Base-by-base conservation (phyloP, 2,329 filamentous ascomycete species). In the Fusarium beomiforme region DNA sequence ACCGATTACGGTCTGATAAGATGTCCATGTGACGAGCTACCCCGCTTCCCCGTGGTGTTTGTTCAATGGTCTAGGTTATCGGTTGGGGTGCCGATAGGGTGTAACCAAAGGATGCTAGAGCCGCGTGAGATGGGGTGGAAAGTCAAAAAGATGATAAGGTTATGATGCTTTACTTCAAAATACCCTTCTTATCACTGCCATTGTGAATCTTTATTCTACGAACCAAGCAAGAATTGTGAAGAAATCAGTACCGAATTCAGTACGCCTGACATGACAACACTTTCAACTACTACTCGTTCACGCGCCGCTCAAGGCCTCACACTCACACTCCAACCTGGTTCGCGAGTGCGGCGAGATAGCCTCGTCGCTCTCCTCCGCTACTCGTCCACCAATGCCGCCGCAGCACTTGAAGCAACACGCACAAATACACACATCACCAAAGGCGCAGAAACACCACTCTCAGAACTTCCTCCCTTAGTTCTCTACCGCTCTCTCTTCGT, bases 401-500 rank as follows among this genome's bases (percentile, higher is more conserved):
- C 63, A 33, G 37, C 64, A 5, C 44, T 71, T 39, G 69, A 72
- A 24, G 64, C 69, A 3, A 50, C 69, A 21, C 64, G 64, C 11
- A 55, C 69, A 57, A 43, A 51, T 23, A 65, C 64, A 10, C 49
- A 64, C 8, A 14, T 19, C 24, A 7, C 6, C 13, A 51, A 59
- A 13, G 46, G 49, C 19, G 5, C 59, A 33, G 69, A 71, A 1
- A 29, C 74, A 21, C 78, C 78, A 6, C 60, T 79, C 1, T 73
- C 77, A 33, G 70, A 68, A 24, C 72, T 84, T 8, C 78, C 83
- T 0, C 79, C 77, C 2, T 61, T 74, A 12, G 76, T 79, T 21
- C 76, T 85, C 9, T 77, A 83, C 9, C 75, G 83, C 58, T 85
- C 83, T 0, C 75, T 85, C 3, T 65, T 85, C 21, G 78, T 86